phyloP scores from a whole-genome alignment of 495 filamentous ascomycete genomes.

The Penicillium ucsense region DNA sequence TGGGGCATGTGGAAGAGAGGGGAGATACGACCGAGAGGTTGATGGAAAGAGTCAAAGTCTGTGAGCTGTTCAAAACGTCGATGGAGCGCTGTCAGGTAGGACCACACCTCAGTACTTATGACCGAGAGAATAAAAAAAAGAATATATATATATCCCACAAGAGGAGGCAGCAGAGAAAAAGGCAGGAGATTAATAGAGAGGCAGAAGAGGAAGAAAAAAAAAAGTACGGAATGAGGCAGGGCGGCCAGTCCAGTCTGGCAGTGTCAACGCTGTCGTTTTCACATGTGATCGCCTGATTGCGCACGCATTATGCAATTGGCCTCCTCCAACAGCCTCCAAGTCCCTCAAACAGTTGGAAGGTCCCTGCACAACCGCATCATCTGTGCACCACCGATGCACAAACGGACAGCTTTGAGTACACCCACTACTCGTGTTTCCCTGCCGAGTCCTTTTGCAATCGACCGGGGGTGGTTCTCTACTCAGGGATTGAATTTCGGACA shows the following conservation, averaged over 20 bases:
- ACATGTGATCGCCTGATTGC: constrained; percentile 24
- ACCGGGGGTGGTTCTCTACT: too few relatives aligned
- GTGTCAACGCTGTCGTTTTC: constrained; percentile 14
- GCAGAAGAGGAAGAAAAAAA: background rate
- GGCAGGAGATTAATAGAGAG: background rate
- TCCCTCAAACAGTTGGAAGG: background rate
- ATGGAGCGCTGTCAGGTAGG: too few relatives aligned
- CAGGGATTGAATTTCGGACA: too few relatives aligned
- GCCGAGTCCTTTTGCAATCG: too few relatives aligned
- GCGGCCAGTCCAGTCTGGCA: background rate
- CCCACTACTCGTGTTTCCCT: too few relatives aligned
- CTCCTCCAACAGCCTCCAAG: background rate
- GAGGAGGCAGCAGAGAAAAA: background rate
- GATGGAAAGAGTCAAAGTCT: background rate
- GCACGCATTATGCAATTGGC: constrained; percentile 16
- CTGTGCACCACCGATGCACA: constrained; percentile 2
- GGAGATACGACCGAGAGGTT: constrained; percentile 4
- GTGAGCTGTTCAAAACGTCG: too few relatives aligned
- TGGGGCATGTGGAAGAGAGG: constrained; percentile 29
- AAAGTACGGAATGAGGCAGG: background rate
- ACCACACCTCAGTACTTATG: too few relatives aligned
- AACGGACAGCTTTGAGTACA: too few relatives aligned
- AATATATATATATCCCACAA: background rate
- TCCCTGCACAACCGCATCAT: constrained; percentile 18
- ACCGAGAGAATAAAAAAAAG: too few relatives aligned